A percentile compares a stretch with the other conserved stretches of the same genome.
phyloP scores from a whole-genome alignment of 805 yeast genomes.

The Lipomyces kockii region DNA sequence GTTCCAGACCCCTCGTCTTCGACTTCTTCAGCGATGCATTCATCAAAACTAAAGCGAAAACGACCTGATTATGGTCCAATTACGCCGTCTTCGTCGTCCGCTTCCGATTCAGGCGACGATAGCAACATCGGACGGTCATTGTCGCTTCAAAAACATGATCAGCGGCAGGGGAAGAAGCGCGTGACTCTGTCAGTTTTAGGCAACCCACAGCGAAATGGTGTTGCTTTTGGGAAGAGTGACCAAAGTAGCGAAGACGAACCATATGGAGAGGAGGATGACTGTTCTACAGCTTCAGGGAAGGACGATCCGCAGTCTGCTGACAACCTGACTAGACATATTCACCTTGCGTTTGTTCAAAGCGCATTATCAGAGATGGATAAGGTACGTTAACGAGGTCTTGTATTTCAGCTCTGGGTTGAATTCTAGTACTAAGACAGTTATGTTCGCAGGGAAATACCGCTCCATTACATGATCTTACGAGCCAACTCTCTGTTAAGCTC shows the following conservation, averaged over 20 bases:
- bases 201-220: background rate
- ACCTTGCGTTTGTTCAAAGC: slow-evolving; percentile 56
- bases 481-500: slow-evolving; percentile 60
- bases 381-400: slow-evolving; percentile 43
- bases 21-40: background rate
- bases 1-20: slow-evolving; percentile 8
- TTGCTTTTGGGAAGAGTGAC: background rate
- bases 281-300: background rate
- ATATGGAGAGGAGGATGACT: background rate
- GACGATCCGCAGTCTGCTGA: background rate
- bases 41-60: slow-evolving; percentile 3
- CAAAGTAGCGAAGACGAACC: background rate
- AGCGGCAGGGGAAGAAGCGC: background rate
- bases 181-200: background rate
- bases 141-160: background rate
- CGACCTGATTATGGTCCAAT: slow-evolving; percentile 10
- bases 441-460: slow-evolving; percentile 52
- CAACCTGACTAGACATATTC: slow-evolving; percentile 19
- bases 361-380: slow-evolving; percentile 73
- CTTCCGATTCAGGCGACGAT: slow-evolving; percentile 14
- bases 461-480: slow-evolving; percentile 63
- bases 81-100: slow-evolving; percentile 7
- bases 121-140: background rate
- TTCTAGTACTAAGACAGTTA: slow-evolving; percentile 40
- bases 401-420: slow-evolving; percentile 10